phyloP scores from a whole-genome alignment of 768 basidiomycete species.

The Pholiota microspora region DNA sequence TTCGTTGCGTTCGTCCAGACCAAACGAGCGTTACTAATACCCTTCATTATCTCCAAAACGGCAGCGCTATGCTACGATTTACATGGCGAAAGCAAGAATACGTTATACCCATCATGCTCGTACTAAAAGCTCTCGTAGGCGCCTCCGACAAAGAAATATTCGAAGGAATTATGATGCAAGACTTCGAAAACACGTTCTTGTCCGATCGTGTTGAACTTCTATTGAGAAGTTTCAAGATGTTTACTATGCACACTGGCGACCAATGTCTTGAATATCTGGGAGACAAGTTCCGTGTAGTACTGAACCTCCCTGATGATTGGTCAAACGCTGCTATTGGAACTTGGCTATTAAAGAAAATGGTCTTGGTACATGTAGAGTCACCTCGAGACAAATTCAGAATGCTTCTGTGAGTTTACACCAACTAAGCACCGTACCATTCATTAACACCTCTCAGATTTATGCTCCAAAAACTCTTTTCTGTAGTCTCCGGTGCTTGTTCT shows the following conservation, averaged over 20 bases:
- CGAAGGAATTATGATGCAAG: constrained; percentile 94
- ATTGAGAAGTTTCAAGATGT: constrained; percentile 93
- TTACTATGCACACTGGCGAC: constrained; percentile 80
- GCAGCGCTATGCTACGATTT: constrained; percentile 95
- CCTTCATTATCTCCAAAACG: constrained; percentile 96
- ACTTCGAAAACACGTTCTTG: constrained; percentile 95
- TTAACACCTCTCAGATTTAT: constrained; percentile 66
- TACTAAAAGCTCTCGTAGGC: constrained; percentile 89
- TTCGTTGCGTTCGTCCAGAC: constrained; percentile 91
- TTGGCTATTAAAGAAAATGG: constrained; percentile 80
- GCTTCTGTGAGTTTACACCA: constrained; percentile 67
- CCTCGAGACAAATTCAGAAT: constrained; percentile 93
- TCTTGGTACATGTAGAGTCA: constrained; percentile 85
- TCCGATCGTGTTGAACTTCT: constrained; percentile 96
- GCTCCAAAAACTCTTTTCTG: constrained; percentile 91
- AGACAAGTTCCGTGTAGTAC: constrained; percentile 92
- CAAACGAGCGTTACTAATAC: constrained; percentile 93
- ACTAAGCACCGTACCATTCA: background rate
- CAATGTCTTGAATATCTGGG: constrained; percentile 95
- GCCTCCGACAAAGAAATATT: constrained; percentile 97
- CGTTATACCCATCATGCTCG: constrained; percentile 94
- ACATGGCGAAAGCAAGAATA: constrained; percentile 98
- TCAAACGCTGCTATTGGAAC: constrained; percentile 76
- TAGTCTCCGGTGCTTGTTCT: constrained; percentile 87
- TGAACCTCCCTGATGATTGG: constrained; percentile 93